Percentiles rank a stretch among this genome's conserved stretches.
Conservation (phyloP, 2,329 filamentous ascomycete genomes). For the Aspergillus nomiae region DNA sequence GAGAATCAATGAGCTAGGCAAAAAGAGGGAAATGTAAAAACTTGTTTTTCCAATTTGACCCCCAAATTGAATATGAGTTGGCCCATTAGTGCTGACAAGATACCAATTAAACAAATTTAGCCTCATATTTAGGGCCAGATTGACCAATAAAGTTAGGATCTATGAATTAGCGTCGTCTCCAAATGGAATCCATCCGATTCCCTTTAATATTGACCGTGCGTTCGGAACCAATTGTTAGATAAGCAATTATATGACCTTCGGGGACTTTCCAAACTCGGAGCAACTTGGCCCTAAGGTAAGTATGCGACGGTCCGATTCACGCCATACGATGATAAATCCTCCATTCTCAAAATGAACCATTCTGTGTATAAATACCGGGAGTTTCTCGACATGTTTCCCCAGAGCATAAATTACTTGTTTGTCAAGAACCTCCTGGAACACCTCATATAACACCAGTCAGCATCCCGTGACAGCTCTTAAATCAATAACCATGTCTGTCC, state of each 20-base stretch:
- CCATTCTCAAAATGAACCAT: background rate
- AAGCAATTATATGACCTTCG: background rate
- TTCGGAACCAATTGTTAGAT: background rate
- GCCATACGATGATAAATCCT: background rate
- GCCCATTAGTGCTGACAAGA: background rate
- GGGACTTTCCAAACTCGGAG: background rate
- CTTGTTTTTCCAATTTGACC: background rate
- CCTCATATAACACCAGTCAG: background rate
- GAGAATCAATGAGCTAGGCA: accelerated
- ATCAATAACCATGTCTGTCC: background rate
- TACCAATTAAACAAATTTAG: background rate
- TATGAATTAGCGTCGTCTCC: background rate
- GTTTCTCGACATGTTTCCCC: background rate
- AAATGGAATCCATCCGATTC: background rate
- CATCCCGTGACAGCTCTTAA: background rate
- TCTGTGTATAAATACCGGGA: background rate
- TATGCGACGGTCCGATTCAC: background rate
- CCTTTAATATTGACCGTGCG: background rate
- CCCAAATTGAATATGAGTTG: background rate
- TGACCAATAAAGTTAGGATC: background rate
- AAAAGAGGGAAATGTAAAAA: background rate
- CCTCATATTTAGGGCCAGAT: background rate
- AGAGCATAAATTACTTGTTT: background rate
- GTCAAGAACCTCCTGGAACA: background rate
- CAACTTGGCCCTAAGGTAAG: background rate